These are phyloP conservation scores for Saccharomycopsis sp. DNA, from an alignment of 805 yeast species.

Conservation along the genomic window DNA sequence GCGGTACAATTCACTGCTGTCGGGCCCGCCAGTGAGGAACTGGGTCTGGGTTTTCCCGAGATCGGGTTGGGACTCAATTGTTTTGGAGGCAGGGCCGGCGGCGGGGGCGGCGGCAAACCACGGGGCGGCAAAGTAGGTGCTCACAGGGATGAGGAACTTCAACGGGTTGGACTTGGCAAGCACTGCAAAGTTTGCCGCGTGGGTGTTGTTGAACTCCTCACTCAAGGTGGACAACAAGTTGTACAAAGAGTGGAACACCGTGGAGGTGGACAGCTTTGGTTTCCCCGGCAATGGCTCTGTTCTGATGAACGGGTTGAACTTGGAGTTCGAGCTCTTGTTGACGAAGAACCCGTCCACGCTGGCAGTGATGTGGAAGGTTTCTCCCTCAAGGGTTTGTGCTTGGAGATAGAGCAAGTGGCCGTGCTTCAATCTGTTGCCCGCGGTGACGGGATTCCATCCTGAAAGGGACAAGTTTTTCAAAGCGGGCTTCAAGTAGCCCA, in stretches of 20 bases:
- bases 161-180: slow-evolving; percentile 40
- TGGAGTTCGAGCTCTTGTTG: slow-evolving; percentile 54
- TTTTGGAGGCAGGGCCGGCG: slow-evolving; percentile 4
- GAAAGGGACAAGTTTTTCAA: slow-evolving; percentile 52
- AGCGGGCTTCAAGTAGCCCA: too few relatives aligned
- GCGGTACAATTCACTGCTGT: slow-evolving; percentile 47
- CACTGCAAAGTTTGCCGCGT: slow-evolving; percentile 42
- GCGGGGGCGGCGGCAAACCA: slow-evolving; percentile 51
- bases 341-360: slow-evolving; percentile 72
- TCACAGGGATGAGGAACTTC: slow-evolving; percentile 52
- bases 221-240: slow-evolving; percentile 59
- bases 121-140: slow-evolving; percentile 55
- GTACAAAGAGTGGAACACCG: slow-evolving; percentile 42
- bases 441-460: slow-evolving; percentile 81
- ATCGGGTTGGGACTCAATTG: slow-evolving; percentile 22
- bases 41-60: slow-evolving; percentile 26
- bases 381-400: slow-evolving; percentile 73
- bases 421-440: slow-evolving; percentile 41
- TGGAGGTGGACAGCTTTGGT: neutral
- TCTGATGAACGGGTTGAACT: slow-evolving; percentile 58
- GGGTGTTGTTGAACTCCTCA: slow-evolving; percentile 46
- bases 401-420: slow-evolving; percentile 80
- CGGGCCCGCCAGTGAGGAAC: slow-evolving; percentile 43
- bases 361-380: slow-evolving; percentile 69
- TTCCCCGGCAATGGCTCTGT: slow-evolving; percentile 21